Conservation (phyloP, 129 eudicot genomes). For the Flaveria ramosissima region DNA sequence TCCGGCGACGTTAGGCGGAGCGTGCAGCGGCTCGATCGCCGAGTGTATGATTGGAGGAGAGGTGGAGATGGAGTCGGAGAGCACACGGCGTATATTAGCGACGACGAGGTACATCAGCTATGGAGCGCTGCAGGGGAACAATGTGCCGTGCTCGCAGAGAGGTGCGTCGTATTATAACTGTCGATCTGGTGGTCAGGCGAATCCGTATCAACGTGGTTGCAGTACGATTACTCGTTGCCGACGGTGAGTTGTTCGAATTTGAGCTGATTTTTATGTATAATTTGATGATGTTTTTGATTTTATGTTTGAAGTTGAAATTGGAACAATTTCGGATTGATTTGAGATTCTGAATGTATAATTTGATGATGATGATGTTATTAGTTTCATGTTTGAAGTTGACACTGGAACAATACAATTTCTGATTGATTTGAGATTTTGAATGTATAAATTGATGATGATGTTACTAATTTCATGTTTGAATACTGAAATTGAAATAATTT, state of each 20-base stretch:
- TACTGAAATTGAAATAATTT: not conserved
- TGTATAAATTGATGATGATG: not conserved
- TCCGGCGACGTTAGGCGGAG: conserved; percentile 34
- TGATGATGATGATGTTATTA: not conserved
- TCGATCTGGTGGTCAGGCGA: conserved; percentile 68
- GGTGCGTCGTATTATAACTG: conserved; percentile 91
- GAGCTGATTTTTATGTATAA: conserved; percentile 23
- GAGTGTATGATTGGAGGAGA: conserved; percentile 66
- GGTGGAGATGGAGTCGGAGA: conserved; percentile 68
- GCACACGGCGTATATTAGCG: conserved; percentile 60
- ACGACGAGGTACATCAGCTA: conserved; percentile 66
- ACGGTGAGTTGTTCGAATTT: conserved; percentile 38
- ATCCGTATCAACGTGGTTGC: conserved; percentile 88
- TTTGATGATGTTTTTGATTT: not conserved
- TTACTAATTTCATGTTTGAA: too few species aligned
- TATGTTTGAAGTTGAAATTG: not conserved
- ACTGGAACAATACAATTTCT: not conserved
- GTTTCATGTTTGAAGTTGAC: not conserved
- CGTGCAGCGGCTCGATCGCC: conserved; percentile 66
- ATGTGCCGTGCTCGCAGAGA: conserved; percentile 72
- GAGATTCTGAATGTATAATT: conserved; percentile 11
- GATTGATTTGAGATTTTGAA: not conserved
- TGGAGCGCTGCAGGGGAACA: conserved; percentile 66
- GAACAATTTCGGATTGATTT: not conserved
- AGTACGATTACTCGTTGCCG: conserved; percentile 70